A percentile compares a stretch with the other conserved stretches of the same genome.
These are phyloP conservation scores for Selaginella tamariscina DNA, from an alignment of 75 land plant genomes.

Conservation along the genomic window DNA sequence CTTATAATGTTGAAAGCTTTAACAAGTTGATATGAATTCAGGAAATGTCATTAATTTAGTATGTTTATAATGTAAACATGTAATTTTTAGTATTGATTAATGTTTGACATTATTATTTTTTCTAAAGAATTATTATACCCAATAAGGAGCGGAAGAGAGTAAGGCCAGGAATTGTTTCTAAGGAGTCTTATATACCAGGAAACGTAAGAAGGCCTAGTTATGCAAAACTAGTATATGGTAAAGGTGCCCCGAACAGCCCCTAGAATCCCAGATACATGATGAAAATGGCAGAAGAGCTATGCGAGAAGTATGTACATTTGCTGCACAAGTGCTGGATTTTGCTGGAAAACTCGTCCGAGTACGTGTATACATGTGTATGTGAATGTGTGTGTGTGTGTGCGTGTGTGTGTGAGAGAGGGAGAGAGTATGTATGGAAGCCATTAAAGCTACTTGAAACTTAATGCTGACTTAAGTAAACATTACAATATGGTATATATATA, in stretches of 20 bases:
- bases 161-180: neutral
- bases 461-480: too few relatives aligned
- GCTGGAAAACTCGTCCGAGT: neutral
- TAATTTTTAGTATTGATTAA: too few relatives aligned
- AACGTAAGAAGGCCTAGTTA: neutral
- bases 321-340: neutral
- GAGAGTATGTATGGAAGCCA: too few relatives aligned
- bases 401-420: too few relatives aligned
- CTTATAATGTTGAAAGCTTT: too few relatives aligned
- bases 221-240: neutral
- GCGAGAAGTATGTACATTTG: neutral
- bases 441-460: too few relatives aligned
- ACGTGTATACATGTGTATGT: too few relatives aligned
- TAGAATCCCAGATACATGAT: neutral
- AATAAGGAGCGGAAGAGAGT: neutral
- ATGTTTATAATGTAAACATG: too few relatives aligned
- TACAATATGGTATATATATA: too few relatives aligned
- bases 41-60: too few relatives aligned
- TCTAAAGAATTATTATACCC: neutral
- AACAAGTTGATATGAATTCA: too few relatives aligned
- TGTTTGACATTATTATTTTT: neutral
- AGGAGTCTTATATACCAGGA: neutral
- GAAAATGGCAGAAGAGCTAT: neutral
- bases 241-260: neutral
- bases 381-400: too few relatives aligned